Percentiles rank a stretch among this genome's conserved stretches.
phyloP scores from a whole-genome alignment of 2,329 filamentous ascomycete species.

The Colletotrichum tabaci region DNA sequence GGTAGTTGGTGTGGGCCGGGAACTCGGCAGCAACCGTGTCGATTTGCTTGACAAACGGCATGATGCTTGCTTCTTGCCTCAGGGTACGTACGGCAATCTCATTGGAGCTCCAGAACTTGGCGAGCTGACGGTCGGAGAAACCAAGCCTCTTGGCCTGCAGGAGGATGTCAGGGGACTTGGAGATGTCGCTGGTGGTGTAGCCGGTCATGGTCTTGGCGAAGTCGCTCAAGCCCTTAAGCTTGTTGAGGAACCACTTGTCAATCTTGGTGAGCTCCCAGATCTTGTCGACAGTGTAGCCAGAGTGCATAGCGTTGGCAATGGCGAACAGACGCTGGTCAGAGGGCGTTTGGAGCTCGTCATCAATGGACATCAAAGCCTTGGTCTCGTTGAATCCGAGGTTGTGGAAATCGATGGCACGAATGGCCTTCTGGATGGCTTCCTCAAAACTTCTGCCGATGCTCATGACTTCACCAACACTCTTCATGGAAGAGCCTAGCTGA shows the following conservation, averaged over 20 bases:
- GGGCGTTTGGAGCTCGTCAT: conserved; percentile 95
- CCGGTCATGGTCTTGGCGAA: conserved; percentile 85
- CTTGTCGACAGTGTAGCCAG: conserved; percentile 94
- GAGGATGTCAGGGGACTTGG: conserved; percentile 75
- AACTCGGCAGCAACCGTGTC: conserved; percentile 99
- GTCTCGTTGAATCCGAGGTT: conserved; percentile 97
- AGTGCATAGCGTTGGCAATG: conserved; percentile 97
- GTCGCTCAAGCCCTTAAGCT: conserved; percentile 90
- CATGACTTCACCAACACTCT: conserved; percentile 99
- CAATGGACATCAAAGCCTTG: conserved; percentile 92
- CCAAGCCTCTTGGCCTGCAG: conserved; percentile 92
- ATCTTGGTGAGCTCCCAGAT: conserved; percentile 99
- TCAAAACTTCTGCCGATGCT: conserved; percentile 97
- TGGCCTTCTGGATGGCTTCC: conserved; percentile 98
- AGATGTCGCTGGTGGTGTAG: conserved; percentile 76
- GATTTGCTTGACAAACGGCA: conserved; percentile 96
- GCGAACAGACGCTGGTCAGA: conserved; percentile 98
- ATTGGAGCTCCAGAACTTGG: conserved; percentile 94
- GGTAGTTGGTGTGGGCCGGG: conserved; percentile 93
- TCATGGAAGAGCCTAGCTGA: conserved; percentile 97
- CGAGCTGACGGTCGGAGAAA: conserved; percentile 93
- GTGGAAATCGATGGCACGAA: conserved; percentile 93
- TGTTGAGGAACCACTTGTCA: conserved; percentile 97
- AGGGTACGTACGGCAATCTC: conserved; percentile 89
- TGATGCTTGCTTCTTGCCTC: conserved; percentile 88